A percentile compares a stretch with the other conserved stretches of the same genome.
These are phyloP conservation scores for Rhizopogon sp. DNA, from an alignment of 768 basidiomycete genomes.

Conservation along the genomic window DNA sequence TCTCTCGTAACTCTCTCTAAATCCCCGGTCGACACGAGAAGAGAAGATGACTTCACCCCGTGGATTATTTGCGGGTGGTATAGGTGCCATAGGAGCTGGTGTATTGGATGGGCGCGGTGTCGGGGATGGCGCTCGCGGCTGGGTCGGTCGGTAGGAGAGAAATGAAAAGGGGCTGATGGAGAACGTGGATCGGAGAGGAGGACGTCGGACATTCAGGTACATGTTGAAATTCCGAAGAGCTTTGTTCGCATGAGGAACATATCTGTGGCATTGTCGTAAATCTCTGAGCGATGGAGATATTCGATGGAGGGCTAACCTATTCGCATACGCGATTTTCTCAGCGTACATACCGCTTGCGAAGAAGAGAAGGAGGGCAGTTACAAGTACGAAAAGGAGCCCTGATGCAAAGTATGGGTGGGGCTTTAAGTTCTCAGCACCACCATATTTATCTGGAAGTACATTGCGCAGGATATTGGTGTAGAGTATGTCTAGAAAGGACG, in stretches of 20 bases:
- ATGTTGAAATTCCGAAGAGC: conserved; percentile 92
- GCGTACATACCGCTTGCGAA: conserved; percentile 96
- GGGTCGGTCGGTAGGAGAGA: conserved; percentile 27
- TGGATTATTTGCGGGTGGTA: conserved; percentile 85
- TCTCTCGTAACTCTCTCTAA: conserved; percentile 89
- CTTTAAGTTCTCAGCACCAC: conserved; percentile 31
- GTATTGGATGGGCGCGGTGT: conserved; percentile 33
- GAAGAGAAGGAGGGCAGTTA: conserved; percentile 89
- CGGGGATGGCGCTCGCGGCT: conserved; percentile 19
- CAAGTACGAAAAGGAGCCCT: conserved; percentile 79
- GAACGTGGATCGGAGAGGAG: conserved; percentile 61
- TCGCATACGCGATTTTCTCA: conserved; percentile 95
- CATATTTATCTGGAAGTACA: conserved; percentile 49
- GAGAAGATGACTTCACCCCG: conserved; percentile 97
- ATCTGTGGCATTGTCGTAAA: conserved; percentile 45
- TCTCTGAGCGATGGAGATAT: conserved; percentile 10
- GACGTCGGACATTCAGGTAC: conserved; percentile 90
- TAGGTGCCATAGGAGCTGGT: conserved; percentile 52
- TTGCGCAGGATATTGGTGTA: conserved; percentile 47
- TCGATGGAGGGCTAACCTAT: conserved; percentile 52
- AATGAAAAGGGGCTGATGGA: conserved; percentile 35
- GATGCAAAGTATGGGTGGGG: conserved; percentile 74
- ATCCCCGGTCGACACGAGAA: conserved; percentile 73
- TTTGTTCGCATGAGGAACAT: conserved; percentile 93
- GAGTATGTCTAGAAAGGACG: conserved; percentile 61